Conservation (phyloP, 768 basidiomycete species). For the Rhodotorula graminis region DNA sequence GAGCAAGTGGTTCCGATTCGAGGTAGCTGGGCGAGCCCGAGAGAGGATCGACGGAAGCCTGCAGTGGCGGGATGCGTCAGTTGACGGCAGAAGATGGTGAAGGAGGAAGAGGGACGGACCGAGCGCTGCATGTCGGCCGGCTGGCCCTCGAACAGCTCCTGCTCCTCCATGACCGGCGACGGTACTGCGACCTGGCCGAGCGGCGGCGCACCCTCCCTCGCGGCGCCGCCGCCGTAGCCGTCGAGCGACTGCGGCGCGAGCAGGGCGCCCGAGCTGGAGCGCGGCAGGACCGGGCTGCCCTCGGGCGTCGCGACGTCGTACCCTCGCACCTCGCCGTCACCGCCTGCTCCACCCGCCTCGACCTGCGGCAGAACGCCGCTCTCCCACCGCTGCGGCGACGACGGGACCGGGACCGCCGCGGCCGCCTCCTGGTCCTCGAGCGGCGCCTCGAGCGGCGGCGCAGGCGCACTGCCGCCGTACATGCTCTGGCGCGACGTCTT, state of each 20-base stretch:
- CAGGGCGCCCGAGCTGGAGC: not conserved
- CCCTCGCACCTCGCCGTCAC: not conserved
- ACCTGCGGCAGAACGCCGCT: not conserved
- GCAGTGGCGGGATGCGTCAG: not conserved
- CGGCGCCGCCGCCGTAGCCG: not conserved
- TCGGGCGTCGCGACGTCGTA: not conserved
- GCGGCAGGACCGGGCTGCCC: not conserved
- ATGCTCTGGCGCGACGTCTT: not conserved
- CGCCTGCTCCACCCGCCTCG: not conserved
- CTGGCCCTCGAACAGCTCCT: not conserved
- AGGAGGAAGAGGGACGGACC: not conserved
- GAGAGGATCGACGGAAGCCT: not conserved
- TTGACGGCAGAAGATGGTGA: too few relatives aligned
- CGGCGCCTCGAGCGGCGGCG: not conserved
- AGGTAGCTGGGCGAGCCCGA: not conserved
- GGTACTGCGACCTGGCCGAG: not conserved
- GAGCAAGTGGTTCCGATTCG: not conserved
- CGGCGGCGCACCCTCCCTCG: not conserved
- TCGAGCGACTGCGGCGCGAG: too few relatives aligned
- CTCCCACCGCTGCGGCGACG: not conserved
- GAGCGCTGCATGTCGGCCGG: not conserved
- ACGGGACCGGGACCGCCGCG: not conserved
- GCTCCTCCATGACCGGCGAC: not conserved
- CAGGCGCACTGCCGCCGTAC: not conserved
- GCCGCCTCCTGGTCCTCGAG: not conserved